phyloP scores from a whole-genome alignment of 306 rosid species.

The Herpetospermum pedunculosum region DNA sequence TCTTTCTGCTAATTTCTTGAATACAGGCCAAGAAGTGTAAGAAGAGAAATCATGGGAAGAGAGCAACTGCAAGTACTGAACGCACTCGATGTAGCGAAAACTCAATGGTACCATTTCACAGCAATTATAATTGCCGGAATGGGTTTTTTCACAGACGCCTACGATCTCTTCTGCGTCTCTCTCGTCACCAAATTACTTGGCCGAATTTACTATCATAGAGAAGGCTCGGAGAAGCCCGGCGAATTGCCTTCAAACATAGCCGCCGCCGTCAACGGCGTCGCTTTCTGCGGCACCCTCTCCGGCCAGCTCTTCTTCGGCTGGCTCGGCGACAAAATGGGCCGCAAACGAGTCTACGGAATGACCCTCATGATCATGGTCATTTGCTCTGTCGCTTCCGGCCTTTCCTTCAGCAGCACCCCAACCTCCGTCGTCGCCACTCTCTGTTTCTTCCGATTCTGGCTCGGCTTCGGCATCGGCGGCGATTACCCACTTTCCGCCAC shows the following conservation, averaged over 20 bases:
- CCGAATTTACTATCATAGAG: slow-evolving; percentile 45
- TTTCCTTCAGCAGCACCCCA: slow-evolving; percentile 49
- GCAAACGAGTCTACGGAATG: slow-evolving; percentile 77
- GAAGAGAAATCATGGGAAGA: slow-evolving; percentile 49
- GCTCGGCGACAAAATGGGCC: slow-evolving; percentile 88
- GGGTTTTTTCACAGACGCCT: slow-evolving; percentile 88
- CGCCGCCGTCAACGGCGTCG: slow-evolving; percentile 76
- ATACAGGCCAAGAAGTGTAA: too few relatives aligned
- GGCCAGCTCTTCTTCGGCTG: slow-evolving; percentile 94
- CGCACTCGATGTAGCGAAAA: slow-evolving; percentile 76
- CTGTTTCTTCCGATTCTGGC: slow-evolving; percentile 85
- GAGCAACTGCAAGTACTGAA: slow-evolving; percentile 48
- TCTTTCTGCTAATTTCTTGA: too few relatives aligned
- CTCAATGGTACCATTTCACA: slow-evolving; percentile 88
- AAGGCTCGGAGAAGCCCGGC: slow-evolving; percentile 36
- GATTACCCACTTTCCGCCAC: slow-evolving; percentile 96
- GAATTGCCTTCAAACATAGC: slow-evolving; percentile 55
- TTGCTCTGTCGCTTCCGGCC: slow-evolving; percentile 63
- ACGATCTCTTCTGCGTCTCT: slow-evolving; percentile 85
- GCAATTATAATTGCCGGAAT: slow-evolving; percentile 85
- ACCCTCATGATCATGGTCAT: slow-evolving; percentile 83
- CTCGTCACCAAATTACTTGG: slow-evolving; percentile 76
- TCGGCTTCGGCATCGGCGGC: slow-evolving; percentile 87
- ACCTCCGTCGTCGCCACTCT: slow-evolving; percentile 50
- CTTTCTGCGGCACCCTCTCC: slow-evolving; percentile 67